These are phyloP conservation scores for Podila clonocystis DNA, from an alignment of 192 early-diverging fungal species.

Conservation along the genomic window DNA sequence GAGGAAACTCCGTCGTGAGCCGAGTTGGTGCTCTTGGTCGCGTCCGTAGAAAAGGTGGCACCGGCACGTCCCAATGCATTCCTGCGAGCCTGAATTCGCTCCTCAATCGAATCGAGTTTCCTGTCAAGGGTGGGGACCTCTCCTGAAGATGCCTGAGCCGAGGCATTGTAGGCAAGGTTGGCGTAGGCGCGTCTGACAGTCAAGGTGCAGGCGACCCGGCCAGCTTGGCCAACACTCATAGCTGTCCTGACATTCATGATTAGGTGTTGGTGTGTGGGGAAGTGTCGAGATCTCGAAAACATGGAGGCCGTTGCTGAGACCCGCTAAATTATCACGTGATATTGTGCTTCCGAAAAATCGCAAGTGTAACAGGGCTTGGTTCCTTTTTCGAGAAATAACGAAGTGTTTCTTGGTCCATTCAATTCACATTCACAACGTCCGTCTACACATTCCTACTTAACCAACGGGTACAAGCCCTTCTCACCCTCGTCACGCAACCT, in stretches of 20 bases:
- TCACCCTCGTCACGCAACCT: too few species aligned
- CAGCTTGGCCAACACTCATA: slow-evolving; percentile 26
- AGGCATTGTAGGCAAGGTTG: slow-evolving; percentile 45
- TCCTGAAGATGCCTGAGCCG: slow-evolving; percentile 26
- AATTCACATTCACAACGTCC: too few species aligned
- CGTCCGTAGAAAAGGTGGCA: slow-evolving; percentile 14
- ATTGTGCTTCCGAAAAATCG: too few species aligned
- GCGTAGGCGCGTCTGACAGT: slow-evolving; percentile 32
- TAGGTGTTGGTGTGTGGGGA: background rate
- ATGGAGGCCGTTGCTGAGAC: too few species aligned
- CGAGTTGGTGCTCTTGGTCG: background rate
- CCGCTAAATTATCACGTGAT: too few species aligned
- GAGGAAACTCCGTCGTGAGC: background rate
- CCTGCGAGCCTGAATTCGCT: slow-evolving; percentile 49
- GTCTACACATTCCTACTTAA: too few species aligned
- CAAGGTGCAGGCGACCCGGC: slow-evolving; percentile 10
- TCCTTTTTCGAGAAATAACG: too few species aligned
- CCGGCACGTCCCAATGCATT: slow-evolving; percentile 15
- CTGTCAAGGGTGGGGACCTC: slow-evolving; percentile 44
- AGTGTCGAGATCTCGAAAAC: background rate
- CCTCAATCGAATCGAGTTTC: slow-evolving; percentile 48
- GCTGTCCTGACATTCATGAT: slow-evolving; percentile 42
- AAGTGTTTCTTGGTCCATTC: too few species aligned
- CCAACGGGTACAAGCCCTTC: too few species aligned
- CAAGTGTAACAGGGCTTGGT: too few species aligned